phyloP scores from a whole-genome alignment of 2,329 filamentous ascomycete species.

The Aureobasidium sp. region DNA sequence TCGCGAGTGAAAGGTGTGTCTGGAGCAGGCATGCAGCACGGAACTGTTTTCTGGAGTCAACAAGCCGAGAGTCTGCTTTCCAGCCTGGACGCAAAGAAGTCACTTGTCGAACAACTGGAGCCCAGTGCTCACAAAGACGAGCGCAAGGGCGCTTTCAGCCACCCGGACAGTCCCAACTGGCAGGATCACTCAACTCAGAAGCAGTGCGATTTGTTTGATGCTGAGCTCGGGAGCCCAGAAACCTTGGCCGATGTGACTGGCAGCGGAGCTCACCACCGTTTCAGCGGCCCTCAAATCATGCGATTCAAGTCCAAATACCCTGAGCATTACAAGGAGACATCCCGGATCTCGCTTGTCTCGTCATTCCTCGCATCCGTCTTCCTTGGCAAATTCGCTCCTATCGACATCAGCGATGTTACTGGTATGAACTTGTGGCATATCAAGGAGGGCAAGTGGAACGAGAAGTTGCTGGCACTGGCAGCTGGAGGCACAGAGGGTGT shows the following conservation, averaged over 20 bases:
- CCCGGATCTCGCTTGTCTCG: conserved; percentile 85
- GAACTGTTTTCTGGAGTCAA: conserved; percentile 85
- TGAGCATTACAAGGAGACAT: conserved; percentile 70
- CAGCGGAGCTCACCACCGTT: conserved; percentile 91
- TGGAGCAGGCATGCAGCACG: conserved; percentile 94
- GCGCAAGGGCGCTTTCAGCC: conserved; percentile 60
- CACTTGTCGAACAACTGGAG: conserved; percentile 65
- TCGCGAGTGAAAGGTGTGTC: conserved; percentile 71
- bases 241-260: conserved; percentile 74
- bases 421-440: conserved; percentile 98
- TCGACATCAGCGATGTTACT: conserved; percentile 90
- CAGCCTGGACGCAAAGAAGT: conserved; percentile 52
- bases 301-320: conserved; percentile 76
- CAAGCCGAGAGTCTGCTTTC: conserved; percentile 60
- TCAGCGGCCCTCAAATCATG: conserved; percentile 95
- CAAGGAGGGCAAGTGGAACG: conserved; percentile 62
- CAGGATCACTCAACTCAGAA: conserved; percentile 91
- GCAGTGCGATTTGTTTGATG: conserved; percentile 86
- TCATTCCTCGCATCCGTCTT: conserved; percentile 91
- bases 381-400: conserved; percentile 74
- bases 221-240: conserved; percentile 57
- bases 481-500: conserved; percentile 57
- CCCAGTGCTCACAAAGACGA: conserved; percentile 31
- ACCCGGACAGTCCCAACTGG: conserved; percentile 91
- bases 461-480: conserved; percentile 66